These are phyloP conservation scores for Nannizziopsis barbatae DNA, from an alignment of 2,329 filamentous ascomycete genomes.

Conservation along the genomic window DNA sequence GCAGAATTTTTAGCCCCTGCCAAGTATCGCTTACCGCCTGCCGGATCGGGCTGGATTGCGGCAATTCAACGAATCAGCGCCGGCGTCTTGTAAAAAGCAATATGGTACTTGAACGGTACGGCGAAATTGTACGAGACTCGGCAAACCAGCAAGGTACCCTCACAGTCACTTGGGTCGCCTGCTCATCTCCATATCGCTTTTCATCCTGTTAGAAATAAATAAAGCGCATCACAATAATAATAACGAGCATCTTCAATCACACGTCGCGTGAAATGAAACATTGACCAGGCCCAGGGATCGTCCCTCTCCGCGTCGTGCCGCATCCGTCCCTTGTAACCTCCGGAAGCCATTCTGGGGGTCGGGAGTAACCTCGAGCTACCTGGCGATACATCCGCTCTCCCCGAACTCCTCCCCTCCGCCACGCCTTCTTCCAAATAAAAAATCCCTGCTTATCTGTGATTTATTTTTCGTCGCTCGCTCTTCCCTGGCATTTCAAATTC, in stretches of 20 bases:
- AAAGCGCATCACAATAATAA: too few species aligned
- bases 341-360: not conserved
- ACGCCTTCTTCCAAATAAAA: not conserved
- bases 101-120: not conserved
- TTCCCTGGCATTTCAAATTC: not conserved
- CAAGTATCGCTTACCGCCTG: not conserved
- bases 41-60: not conserved
- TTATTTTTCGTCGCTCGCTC: constrained; percentile 3
- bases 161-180: not conserved
- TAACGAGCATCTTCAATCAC: not conserved
- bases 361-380: constrained; percentile 9
- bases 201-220: not conserved
- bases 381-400: not conserved
- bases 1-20: not conserved
- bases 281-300: constrained; percentile 1
- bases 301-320: not conserved
- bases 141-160: not conserved
- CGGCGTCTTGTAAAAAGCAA: not conserved
- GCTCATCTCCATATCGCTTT: not conserved
- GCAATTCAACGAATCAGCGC: constrained; percentile 2
- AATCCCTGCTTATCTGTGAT: not conserved
- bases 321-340: not conserved
- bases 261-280: constrained; percentile 6
- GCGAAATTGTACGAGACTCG: not conserved
- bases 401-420: not conserved